phyloP scores from a whole-genome alignment of 139 green algal species.

The Choricystis sp. region DNA sequence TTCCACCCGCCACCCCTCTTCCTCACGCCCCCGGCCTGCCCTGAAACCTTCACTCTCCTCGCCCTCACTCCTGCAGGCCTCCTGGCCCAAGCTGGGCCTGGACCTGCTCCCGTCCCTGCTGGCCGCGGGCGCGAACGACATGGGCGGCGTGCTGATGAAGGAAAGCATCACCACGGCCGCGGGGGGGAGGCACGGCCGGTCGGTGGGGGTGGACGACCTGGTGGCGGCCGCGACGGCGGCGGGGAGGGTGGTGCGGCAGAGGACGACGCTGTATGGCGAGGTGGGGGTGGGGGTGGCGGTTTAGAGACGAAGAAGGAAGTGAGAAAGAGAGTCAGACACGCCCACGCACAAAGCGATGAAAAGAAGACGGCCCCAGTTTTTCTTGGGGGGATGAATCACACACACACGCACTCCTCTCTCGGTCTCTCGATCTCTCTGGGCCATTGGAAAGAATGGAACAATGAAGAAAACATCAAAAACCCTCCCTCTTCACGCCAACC shows the following conservation, averaged over 20 bases:
- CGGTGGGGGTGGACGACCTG: constrained; percentile 51
- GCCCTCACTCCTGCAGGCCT: constrained; percentile 56
- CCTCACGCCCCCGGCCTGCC: no score
- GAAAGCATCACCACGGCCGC: constrained; percentile 77
- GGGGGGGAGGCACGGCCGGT: constrained; percentile 57
- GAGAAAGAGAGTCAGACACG: no score
- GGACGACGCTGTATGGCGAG: constrained; percentile 76
- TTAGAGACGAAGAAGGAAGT: no score
- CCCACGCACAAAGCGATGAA: no score
- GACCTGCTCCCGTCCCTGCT: constrained; percentile 43
- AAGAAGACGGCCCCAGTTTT: no score
- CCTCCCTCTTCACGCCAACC: constrained; percentile 9
- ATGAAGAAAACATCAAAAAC: constrained; percentile 3
- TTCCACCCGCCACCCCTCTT: no score
- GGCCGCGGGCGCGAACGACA: constrained; percentile 69
- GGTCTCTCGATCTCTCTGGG: background rate
- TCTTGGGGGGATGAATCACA: no score
- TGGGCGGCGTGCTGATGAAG: constrained; percentile 83
- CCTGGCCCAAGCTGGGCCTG: constrained; percentile 82
- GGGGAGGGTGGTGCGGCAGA: constrained; percentile 32
- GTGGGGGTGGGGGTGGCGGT: no score
- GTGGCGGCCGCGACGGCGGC: constrained; percentile 41
- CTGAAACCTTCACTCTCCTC: no score
- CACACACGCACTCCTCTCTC: background rate
- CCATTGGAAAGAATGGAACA: background rate